Conservation (phyloP, 495 filamentous ascomycete genomes). For the Cladorrhinum samala region DNA sequence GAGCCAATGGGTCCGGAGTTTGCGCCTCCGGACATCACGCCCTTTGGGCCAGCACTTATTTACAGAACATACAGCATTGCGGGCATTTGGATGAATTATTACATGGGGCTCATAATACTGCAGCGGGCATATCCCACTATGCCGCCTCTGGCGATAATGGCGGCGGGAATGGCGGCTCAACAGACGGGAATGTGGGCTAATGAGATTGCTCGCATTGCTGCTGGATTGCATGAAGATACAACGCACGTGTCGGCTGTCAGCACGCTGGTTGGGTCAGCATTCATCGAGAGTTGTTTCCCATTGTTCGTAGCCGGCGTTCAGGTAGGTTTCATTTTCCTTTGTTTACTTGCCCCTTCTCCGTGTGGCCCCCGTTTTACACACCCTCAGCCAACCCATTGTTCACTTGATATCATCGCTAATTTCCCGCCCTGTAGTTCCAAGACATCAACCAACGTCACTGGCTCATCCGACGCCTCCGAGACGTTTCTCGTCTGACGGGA, state of each 20-base stretch:
- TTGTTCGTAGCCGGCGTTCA: slow-evolving; percentile 81
- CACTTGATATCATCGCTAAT: neutral
- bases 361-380: no score
- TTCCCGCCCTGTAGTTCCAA: slow-evolving; percentile 51
- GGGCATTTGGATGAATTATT: slow-evolving; percentile 76
- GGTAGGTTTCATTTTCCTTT: slow-evolving; percentile 26
- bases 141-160: slow-evolving; percentile 86
- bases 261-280: slow-evolving; percentile 71
- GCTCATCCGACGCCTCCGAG: slow-evolving; percentile 63
- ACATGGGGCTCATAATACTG: slow-evolving; percentile 72
- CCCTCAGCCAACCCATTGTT: neutral
- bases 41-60: slow-evolving; percentile 77
- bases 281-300: slow-evolving; percentile 72
- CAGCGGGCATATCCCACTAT: slow-evolving; percentile 77
- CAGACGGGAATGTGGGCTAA: slow-evolving; percentile 65
- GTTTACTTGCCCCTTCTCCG: neutral
- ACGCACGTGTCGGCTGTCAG: slow-evolving; percentile 55
- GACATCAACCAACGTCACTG: slow-evolving; percentile 66
- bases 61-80: slow-evolving; percentile 84
- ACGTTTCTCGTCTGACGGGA: slow-evolving; percentile 74
- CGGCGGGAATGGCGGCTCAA: slow-evolving; percentile 63
- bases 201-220: slow-evolving; percentile 72
- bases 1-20: slow-evolving; percentile 70
- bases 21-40: slow-evolving; percentile 49
- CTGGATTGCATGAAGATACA: slow-evolving; percentile 66